Evolutionary conservation across 169 alveolate species (phyloP).

Genomic region (Eimeria necatrix): DNA sequence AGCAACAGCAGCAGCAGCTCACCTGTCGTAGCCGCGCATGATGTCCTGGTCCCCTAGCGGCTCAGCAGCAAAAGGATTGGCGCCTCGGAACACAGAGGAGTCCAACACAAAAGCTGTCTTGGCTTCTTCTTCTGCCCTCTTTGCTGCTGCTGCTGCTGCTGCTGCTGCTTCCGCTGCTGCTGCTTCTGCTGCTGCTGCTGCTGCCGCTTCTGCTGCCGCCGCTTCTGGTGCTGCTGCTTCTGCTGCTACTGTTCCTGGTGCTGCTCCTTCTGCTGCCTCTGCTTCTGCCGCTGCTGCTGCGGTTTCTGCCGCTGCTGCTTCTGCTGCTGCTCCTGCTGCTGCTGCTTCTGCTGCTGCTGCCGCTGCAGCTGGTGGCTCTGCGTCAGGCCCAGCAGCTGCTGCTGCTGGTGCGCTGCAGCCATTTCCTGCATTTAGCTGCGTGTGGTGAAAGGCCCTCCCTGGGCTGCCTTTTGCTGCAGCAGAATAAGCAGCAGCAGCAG

Average conservation of each 20-base stretch:
- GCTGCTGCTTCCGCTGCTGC: not conserved
- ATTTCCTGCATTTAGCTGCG: not conserved
- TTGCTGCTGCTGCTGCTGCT: constrained; percentile 47
- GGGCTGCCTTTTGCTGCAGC: not conserved
- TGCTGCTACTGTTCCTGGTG: not conserved
- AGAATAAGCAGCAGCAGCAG: not conserved
- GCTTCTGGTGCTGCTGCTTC: not conserved
- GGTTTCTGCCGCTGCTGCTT: not conserved
- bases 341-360: not conserved
- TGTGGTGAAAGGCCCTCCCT: not conserved
- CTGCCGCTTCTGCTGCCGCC: not conserved
- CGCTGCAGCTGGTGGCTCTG: not conserved
- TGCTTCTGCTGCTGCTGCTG: not conserved
- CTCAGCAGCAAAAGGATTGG: constrained; percentile 14
- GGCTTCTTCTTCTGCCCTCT: not conserved
- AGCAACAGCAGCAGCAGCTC: constrained; percentile 2
- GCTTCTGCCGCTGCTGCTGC: not conserved
- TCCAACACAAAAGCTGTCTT: constrained; percentile 36
- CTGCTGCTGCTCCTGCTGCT: not conserved
- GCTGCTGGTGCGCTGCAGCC: constrained; percentile 25
- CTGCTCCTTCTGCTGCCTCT: not conserved
- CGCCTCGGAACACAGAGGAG: constrained; percentile 5
- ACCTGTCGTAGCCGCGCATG: constrained; percentile 37
- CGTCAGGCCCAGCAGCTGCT: not conserved
- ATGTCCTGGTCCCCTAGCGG: not conserved